Percentiles rank a stretch among this genome's conserved stretches.
These are phyloP conservation scores for Lipomyces kockii DNA, from an alignment of 805 yeast species.

Conservation along the genomic window DNA sequence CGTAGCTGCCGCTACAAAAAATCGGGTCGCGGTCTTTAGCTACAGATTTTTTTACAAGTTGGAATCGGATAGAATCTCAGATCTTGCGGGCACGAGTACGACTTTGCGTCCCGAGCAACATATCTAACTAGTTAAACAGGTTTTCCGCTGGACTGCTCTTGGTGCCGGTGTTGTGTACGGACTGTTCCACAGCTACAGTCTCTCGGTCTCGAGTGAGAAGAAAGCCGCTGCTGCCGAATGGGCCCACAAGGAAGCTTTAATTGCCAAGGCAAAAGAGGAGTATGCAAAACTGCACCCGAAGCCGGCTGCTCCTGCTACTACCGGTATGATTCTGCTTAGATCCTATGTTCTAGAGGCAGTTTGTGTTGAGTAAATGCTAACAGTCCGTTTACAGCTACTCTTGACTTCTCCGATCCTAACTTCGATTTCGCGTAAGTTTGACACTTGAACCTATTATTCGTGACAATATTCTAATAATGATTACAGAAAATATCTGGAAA, in stretches of 20 bases:
- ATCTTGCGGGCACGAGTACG: background rate
- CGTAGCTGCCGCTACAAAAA: too few relatives aligned
- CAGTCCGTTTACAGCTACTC: background rate
- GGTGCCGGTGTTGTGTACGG: constrained; percentile 90
- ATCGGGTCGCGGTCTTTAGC: too few relatives aligned
- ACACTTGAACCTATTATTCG: background rate
- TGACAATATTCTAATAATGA: background rate
- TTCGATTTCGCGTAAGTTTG: constrained; percentile 68
- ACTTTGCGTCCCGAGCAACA: background rate
- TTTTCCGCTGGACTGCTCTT: constrained; percentile 89
- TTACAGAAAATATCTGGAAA: constrained; percentile 27
- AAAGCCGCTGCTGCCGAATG: constrained; percentile 63
- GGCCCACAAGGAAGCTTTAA: constrained; percentile 70
- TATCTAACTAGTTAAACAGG: constrained; percentile 49
- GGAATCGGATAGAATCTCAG: background rate
- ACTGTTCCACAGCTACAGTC: constrained; percentile 75
- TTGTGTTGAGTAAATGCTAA: background rate
- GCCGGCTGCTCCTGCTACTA: constrained; percentile 46
- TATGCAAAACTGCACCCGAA: constrained; percentile 68
- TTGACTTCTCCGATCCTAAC: constrained; percentile 84
- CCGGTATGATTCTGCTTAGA: constrained; percentile 37
- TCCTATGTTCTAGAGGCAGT: background rate
- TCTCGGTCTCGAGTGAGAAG: constrained; percentile 64
- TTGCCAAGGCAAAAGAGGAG: constrained; percentile 87
- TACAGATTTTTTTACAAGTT: background rate